Evolutionary conservation across 352 stramenopile genomes (phyloP).

Genomic region (Thalassiosira exigua): DNA sequence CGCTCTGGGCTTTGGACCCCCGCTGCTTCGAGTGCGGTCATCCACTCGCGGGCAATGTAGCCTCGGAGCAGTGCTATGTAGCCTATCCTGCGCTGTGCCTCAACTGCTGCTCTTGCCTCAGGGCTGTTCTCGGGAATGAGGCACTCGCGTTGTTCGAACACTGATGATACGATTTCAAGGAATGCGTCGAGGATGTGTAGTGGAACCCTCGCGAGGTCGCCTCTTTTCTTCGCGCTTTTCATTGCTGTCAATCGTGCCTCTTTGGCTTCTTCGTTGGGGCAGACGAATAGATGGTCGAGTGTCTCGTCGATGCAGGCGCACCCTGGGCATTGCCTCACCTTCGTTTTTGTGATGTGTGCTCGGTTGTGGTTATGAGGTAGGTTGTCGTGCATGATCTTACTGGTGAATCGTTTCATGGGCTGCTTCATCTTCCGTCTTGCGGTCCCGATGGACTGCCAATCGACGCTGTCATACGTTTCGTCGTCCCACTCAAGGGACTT

Average conservation of each 20-base stretch:
- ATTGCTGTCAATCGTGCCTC: neutral
- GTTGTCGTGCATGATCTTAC: conserved; percentile 35
- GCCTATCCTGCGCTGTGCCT: conserved; percentile 8
- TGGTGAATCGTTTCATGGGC: neutral
- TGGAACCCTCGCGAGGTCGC: too few species aligned
- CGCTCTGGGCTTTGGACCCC: too few species aligned
- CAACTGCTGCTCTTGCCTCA: neutral
- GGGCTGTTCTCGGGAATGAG: neutral
- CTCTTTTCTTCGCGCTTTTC: neutral
- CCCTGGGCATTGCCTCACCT: conserved; percentile 13
- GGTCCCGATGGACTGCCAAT: neutral
- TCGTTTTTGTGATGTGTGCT: neutral
- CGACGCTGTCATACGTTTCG: neutral
- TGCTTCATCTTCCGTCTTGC: neutral
- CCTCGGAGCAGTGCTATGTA: neutral
- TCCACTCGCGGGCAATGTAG: conserved; percentile 8
- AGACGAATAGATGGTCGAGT: conserved; percentile 8
- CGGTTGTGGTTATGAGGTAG: conserved; percentile 13
- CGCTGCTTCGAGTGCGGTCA: neutral
- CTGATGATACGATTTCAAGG: neutral
- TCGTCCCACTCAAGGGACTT: conserved; percentile 6
- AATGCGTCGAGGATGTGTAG: too few species aligned
- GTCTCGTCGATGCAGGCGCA: conserved; percentile 13
- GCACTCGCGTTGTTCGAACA: neutral
- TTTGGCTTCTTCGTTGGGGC: conserved; percentile 2